Evolutionary conservation across 805 yeast species (phyloP).

Genomic region (Candida loeiensis): DNA sequence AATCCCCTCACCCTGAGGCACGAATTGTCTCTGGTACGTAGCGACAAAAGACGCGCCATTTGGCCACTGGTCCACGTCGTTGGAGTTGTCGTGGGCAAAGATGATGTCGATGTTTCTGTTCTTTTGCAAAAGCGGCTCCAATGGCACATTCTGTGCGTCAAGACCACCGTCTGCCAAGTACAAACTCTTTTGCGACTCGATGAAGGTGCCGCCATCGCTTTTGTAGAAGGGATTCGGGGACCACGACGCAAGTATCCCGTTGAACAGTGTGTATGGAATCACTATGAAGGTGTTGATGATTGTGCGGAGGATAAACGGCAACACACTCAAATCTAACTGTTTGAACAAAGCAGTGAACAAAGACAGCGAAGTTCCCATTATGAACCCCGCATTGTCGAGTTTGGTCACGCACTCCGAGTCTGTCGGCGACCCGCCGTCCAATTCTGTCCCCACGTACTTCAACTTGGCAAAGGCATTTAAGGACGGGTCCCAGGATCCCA

Average conservation of each 20-base stretch:
- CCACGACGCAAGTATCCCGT: constrained; percentile 6
- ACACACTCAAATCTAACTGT: constrained; percentile 44
- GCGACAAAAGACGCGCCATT: constrained; percentile 32
- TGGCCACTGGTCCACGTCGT: constrained; percentile 37
- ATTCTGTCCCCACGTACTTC: constrained; percentile 66
- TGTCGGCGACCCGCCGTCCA: constrained; percentile 55
- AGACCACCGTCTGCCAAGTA: constrained; percentile 41
- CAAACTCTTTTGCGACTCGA: constrained; percentile 21
- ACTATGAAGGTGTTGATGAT: constrained; percentile 5
- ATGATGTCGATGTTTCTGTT: constrained; percentile 33
- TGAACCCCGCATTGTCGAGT: constrained; percentile 76
- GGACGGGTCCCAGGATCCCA: constrained; percentile 88
- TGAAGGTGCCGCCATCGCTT: constrained; percentile 18
- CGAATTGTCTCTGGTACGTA: constrained; percentile 33
- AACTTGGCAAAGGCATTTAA: constrained; percentile 61
- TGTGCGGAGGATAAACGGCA: constrained; percentile 13
- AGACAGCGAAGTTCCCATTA: constrained; percentile 80
- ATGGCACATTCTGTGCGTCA: constrained; percentile 37
- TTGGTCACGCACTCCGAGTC: constrained; percentile 54
- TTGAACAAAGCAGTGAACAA: constrained; percentile 68
- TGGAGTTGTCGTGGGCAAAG: constrained; percentile 38
- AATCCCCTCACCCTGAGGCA: constrained; percentile 49
- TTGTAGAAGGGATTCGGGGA: constrained; percentile 62
- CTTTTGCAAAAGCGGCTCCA: constrained; percentile 36
- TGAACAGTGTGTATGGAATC: neutral